Conservation (phyloP, 768 basidiomycete genomes). For the Pulveroboletus sp. region DNA sequence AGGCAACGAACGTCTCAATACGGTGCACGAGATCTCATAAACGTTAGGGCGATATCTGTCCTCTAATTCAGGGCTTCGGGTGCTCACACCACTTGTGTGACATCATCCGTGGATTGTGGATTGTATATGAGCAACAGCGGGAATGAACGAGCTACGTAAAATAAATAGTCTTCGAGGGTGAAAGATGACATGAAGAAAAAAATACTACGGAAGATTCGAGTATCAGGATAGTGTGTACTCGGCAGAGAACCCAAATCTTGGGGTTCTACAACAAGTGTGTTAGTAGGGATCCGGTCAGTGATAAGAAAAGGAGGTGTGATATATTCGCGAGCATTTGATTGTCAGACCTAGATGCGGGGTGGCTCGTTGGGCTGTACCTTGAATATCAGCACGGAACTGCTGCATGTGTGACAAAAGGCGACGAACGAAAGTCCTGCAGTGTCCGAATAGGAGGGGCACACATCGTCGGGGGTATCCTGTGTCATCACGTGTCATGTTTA, state of each 20-base stretch:
- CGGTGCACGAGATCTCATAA: background rate
- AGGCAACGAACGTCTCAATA: constrained; percentile 48
- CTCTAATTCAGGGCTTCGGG: background rate
- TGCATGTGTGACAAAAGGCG: background rate
- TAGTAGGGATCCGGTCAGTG: constrained; percentile 12
- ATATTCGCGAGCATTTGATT: constrained; percentile 7
- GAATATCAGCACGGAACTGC: constrained; percentile 4
- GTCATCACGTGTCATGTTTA: constrained; percentile 2
- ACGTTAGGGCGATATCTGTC: background rate
- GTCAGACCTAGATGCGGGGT: constrained; percentile 21
- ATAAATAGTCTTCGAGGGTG: background rate
- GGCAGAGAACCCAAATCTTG: background rate
- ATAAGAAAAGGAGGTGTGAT: constrained; percentile 17
- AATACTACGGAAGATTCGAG: background rate
- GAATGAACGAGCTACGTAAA: background rate
- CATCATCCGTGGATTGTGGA: background rate
- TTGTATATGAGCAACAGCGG: background rate
- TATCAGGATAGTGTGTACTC: background rate
- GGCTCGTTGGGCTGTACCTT: constrained; percentile 27
- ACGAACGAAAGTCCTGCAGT: constrained; percentile 58
- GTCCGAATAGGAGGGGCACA: constrained; percentile 72
- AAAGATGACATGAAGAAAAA: constrained; percentile 1
- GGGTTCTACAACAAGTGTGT: constrained; percentile 18
- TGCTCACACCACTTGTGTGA: background rate
- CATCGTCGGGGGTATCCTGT: constrained; percentile 42